phyloP scores from a whole-genome alignment of 768 basidiomycete species.

The Suillus plorans region DNA sequence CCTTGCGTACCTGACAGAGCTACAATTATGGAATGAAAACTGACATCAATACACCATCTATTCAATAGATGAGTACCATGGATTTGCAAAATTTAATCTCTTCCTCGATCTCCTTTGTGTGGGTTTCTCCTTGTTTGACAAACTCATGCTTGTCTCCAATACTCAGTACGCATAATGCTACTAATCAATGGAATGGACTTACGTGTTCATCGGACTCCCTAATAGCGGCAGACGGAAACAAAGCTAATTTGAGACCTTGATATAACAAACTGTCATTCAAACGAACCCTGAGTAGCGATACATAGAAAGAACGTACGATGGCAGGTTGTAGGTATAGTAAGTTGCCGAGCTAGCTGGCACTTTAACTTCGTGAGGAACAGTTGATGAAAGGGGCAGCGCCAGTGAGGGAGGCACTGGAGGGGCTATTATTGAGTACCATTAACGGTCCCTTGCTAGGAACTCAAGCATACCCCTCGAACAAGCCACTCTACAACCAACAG shows the following conservation, averaged over 20 bases:
- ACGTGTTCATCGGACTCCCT: not conserved
- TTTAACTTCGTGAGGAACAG: not conserved
- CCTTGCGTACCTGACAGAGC: not conserved
- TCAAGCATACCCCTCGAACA: not conserved
- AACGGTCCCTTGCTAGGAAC: too few species aligned
- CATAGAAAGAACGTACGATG: not conserved
- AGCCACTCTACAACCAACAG: constrained; percentile 1
- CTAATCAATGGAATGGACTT: not conserved
- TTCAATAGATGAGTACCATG: constrained; percentile 1
- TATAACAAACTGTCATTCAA: not conserved
- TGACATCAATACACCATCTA: not conserved
- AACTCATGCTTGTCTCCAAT: not conserved
- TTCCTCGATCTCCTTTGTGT: not conserved
- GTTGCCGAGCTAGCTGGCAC: not conserved
- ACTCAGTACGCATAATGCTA: not conserved
- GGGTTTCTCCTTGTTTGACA: not conserved
- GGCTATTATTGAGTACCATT: not conserved
- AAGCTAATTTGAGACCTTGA: not conserved
- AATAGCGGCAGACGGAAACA: constrained; percentile 4
- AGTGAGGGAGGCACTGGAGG: not conserved
- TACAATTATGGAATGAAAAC: not conserved
- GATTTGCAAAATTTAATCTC: constrained; percentile 5
- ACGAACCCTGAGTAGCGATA: not conserved
- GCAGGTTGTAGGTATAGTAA: not conserved
- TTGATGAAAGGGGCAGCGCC: not conserved